These are phyloP conservation scores for Venturia carpophila DNA, from an alignment of 2,329 filamentous ascomycete species.

Conservation along the genomic window DNA sequence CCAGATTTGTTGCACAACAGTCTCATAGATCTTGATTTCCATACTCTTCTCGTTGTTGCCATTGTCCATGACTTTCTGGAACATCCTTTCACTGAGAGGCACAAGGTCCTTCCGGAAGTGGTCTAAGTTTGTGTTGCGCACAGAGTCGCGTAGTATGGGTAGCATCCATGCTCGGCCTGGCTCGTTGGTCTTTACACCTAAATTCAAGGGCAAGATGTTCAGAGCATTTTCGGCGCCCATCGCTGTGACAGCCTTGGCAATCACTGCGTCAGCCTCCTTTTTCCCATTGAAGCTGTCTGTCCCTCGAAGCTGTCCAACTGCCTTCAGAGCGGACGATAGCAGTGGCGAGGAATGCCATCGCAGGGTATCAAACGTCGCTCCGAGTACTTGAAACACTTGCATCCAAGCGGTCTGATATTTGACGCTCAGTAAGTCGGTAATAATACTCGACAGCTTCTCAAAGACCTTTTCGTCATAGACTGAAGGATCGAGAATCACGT, in stretches of 20 bases:
- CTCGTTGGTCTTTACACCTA: constrained; percentile 49
- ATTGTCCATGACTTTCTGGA: constrained; percentile 79
- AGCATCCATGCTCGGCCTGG: constrained; percentile 90
- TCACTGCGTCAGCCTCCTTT: constrained; percentile 85
- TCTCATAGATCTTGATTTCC: constrained; percentile 97
- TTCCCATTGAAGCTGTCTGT: constrained; percentile 88
- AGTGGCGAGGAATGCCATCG: constrained; percentile 79
- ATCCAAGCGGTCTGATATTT: constrained; percentile 93
- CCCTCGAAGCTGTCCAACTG: constrained; percentile 76
- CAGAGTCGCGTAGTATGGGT: constrained; percentile 79
- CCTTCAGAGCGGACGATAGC: constrained; percentile 65
- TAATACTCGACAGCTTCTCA: constrained; percentile 67
- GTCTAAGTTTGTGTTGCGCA: constrained; percentile 76
- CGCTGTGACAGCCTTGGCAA: constrained; percentile 77
- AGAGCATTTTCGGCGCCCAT: constrained; percentile 86
- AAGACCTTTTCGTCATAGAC: constrained; percentile 87
- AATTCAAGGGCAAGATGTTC: constrained; percentile 74
- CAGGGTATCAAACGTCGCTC: constrained; percentile 77
- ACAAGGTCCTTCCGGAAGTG: constrained; percentile 85
- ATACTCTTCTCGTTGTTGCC: constrained; percentile 79
- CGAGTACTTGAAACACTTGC: constrained; percentile 85
- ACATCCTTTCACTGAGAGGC: constrained; percentile 82
- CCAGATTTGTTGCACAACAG: constrained; percentile 92
- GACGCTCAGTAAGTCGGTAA: constrained; percentile 69
- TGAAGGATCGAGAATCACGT: constrained; percentile 78